These are phyloP conservation scores for Neurospora pannonica DNA, from an alignment of 495 filamentous ascomycete genomes.

Conservation along the genomic window DNA sequence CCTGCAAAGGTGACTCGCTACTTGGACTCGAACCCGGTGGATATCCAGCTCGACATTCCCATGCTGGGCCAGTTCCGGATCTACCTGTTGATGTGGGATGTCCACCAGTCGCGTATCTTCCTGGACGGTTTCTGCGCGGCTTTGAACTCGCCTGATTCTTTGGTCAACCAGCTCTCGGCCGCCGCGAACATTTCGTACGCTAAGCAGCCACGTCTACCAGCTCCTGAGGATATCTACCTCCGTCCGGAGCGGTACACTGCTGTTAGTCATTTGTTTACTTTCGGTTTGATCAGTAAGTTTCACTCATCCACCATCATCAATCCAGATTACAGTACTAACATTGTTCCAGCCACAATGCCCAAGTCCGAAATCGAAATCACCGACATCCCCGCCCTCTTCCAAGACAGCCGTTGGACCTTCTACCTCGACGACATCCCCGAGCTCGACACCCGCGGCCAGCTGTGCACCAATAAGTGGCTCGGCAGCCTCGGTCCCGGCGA, in stretches of 20 bases:
- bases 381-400: conserved; percentile 47
- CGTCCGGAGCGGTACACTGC: conserved; percentile 52
- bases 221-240: conserved; percentile 47
- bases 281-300: conserved; percentile 40
- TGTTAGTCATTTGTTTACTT: conserved; percentile 50
- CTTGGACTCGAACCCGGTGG: conserved; percentile 61
- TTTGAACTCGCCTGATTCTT: conserved; percentile 30
- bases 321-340: conserved; percentile 8
- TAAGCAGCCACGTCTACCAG: conserved; percentile 38
- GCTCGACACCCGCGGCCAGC: conserved; percentile 37
- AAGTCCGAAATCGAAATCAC: conserved; percentile 49
- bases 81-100: conserved; percentile 52
- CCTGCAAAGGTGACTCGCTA: conserved; percentile 58
- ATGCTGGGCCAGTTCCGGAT: conserved; percentile 60
- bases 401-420: conserved; percentile 56
- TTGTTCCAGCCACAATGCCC: conserved; percentile 40
- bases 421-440: conserved; percentile 52
- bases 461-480: conserved; percentile 54
- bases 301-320: neutral
- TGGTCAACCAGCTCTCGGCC: conserved; percentile 38
- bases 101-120: conserved; percentile 41
- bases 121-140: conserved; percentile 42
- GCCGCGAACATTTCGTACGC: conserved; percentile 43
- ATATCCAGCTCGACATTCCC: conserved; percentile 64
- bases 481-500: conserved; percentile 42